phyloP scores from a whole-genome alignment of 768 basidiomycete genomes.

The Tricholoma sp. region DNA sequence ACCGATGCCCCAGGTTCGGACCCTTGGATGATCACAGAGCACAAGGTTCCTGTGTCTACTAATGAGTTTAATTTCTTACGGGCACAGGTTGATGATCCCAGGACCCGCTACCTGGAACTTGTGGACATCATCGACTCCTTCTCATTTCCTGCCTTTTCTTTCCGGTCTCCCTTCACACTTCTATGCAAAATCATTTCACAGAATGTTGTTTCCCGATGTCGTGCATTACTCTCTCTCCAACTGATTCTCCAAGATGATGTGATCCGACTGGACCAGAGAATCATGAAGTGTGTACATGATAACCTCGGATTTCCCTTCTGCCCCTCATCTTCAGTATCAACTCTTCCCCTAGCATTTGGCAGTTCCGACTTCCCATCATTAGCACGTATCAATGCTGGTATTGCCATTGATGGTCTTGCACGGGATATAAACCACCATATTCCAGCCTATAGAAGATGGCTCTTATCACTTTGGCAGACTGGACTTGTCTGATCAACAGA shows the following conservation, averaged over 20 bases:
- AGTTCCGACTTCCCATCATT: constrained; percentile 22
- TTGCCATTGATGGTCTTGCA: constrained; percentile 8
- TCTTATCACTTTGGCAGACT: constrained; percentile 12
- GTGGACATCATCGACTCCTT: constrained; percentile 6
- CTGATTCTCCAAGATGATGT: constrained; percentile 10
- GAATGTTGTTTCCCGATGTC: neutral
- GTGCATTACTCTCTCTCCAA: neutral
- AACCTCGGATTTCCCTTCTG: constrained; percentile 22
- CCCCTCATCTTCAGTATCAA: neutral
- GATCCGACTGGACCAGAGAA: constrained; percentile 9
- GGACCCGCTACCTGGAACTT: too few species aligned
- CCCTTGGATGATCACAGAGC: constrained; percentile 4
- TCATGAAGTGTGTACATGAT: constrained; percentile 17
- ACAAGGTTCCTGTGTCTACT: constrained; percentile 6
- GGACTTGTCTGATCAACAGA: constrained; percentile 11
- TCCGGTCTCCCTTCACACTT: neutral
- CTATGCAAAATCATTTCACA: neutral
- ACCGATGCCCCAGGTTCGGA: constrained; percentile 1
- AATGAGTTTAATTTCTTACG: constrained; percentile 17
- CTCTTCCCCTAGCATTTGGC: constrained; percentile 9
- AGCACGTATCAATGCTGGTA: constrained; percentile 12
- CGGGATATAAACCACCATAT: constrained; percentile 19
- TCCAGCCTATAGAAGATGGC: constrained; percentile 10
- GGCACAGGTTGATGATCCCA: neutral
- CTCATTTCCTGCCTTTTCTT: constrained; percentile 5